Evolutionary conservation across 106 monocot genomes (phyloP), one percentile per base, ranked within the genome.

Genomic region (Agapanthus africanus): DNA sequence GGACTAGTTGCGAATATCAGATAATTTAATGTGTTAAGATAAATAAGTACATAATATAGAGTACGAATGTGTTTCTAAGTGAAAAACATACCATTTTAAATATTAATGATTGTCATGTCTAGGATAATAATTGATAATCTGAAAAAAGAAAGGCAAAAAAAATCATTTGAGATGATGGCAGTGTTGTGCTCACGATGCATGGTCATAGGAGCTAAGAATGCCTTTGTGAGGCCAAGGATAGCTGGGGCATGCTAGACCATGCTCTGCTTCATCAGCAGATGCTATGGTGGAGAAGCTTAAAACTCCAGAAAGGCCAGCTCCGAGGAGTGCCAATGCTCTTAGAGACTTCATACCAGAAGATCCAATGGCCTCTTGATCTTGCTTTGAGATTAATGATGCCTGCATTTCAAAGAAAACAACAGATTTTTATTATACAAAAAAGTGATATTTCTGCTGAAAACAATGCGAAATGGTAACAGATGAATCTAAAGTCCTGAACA

Each of bases 191-290:
- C 44, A 95, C 91, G 95, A 95, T 71, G 88, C 85, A 84, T 95
- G 95, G 42, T 95, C 95, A 75, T 95, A 95, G 37, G 91, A 91
- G 61, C 91, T 95, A 50, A 95, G 85, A 38, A 95, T 88, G 59
- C 95, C 95, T 64, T 86, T 73, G 63, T 91, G 95, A 35, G 95
- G 95, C 95, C 95, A 95, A 50, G 95, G 95, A 79, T 95, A 95
- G 54, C 59, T 78, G 11, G 95, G 86, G 50, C 82, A 84, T 42
- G 76, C 73, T 18, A 93, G 73, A 16, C 93, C 93, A 82, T 88
- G 93, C 69, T 95, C 91, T 63, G 95, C 84, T 79, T 95, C 83
- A 81, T 86, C 83, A 69, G 81, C 79, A 69, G 81, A 83, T 63
- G 77, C 70, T 59, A 86, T 72, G 22, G 71, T 66, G 64, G 77